These are phyloP conservation scores for Rugonectria rugulosa DNA, from an alignment of 2,329 filamentous ascomycete species.

Conservation along the genomic window DNA sequence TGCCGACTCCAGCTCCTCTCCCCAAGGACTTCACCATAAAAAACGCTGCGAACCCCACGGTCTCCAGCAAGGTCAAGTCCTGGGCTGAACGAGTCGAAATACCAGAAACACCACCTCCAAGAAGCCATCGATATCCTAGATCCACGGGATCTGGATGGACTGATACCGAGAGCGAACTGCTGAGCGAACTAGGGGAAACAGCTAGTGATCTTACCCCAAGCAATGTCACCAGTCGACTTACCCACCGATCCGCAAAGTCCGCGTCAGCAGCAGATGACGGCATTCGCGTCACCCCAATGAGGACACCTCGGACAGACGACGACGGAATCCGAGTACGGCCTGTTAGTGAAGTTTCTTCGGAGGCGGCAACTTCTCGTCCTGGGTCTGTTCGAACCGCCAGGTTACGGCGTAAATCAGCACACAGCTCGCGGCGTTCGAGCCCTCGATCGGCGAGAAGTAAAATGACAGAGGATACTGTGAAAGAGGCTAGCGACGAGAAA, in stretches of 20 bases:
- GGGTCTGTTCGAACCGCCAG: conserved; percentile 34
- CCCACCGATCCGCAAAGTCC: conserved; percentile 35
- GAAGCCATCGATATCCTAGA: conserved; percentile 47
- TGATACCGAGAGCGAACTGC: conserved; percentile 39
- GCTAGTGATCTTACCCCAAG: conserved; percentile 41
- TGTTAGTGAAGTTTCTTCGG: conserved; percentile 40
- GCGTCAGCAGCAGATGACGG: conserved; percentile 48
- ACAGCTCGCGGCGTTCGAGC: conserved; percentile 35
- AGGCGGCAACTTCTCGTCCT: conserved; percentile 31
- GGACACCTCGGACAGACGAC: conserved; percentile 41
- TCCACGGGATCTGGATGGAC: conserved; percentile 42
- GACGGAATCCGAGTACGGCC: conserved; percentile 44
- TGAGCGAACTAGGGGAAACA: conserved; percentile 38
- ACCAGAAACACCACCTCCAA: conserved; percentile 49
- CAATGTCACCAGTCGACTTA: conserved; percentile 32
- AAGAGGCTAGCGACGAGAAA: conserved; percentile 4
- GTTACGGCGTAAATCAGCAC: conserved; percentile 39
- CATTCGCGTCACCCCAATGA: conserved; percentile 53
- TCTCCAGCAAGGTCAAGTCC: conserved; percentile 67
- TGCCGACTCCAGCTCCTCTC: conserved; percentile 45
- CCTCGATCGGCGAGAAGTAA: conserved; percentile 41
- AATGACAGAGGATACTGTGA: conserved; percentile 30
- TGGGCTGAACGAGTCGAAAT: conserved; percentile 66
- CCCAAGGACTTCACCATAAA: conserved; percentile 66
- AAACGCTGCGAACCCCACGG: conserved; percentile 61